Evolutionary conservation across 192 early-diverging fungal species (phyloP).

Genomic region (Lunasporangiospora selenospora): DNA sequence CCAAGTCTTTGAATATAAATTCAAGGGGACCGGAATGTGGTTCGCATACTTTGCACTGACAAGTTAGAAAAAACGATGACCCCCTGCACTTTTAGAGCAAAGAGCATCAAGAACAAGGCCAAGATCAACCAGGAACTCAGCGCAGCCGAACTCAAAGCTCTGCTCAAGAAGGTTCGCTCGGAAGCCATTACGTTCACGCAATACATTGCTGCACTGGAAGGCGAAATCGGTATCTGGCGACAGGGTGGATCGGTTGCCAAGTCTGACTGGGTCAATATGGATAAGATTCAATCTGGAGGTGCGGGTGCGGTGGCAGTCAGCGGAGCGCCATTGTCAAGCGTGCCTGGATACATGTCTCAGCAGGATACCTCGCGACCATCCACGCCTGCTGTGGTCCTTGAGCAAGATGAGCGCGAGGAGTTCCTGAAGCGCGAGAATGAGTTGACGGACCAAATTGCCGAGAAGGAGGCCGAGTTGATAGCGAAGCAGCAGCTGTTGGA

Average conservation of each 20-base stretch:
- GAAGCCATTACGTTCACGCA: slow-evolving; percentile 83
- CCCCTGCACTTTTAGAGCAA: slow-evolving; percentile 67
- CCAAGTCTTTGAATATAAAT: no score
- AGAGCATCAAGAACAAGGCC: slow-evolving; percentile 99
- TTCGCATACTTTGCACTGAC: not conserved
- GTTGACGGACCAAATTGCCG: slow-evolving; percentile 89
- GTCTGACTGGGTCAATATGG: slow-evolving; percentile 64
- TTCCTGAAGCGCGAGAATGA: slow-evolving; percentile 97
- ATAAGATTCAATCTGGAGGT: slow-evolving; percentile 55
- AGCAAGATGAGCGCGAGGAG: slow-evolving; percentile 93
- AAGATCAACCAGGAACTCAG: slow-evolving; percentile 98
- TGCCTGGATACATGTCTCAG: slow-evolving; percentile 55
- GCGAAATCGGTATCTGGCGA: slow-evolving; percentile 92
- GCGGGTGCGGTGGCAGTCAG: slow-evolving; percentile 34
- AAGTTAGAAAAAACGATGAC: not conserved
- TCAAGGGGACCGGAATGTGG: no score
- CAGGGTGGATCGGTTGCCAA: slow-evolving; percentile 71
- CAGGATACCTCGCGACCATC: slow-evolving; percentile 63
- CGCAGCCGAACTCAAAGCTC: slow-evolving; percentile 91
- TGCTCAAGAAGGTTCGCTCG: slow-evolving; percentile 90
- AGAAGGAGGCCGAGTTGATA: slow-evolving; percentile 88
- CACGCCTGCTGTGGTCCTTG: slow-evolving; percentile 80
- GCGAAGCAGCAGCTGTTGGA: slow-evolving; percentile 62
- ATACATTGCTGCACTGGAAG: slow-evolving; percentile 85
- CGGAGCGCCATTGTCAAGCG: slow-evolving; percentile 46